phyloP scores from a whole-genome alignment of 148 eudicot genomes.

The Cornus florida region DNA sequence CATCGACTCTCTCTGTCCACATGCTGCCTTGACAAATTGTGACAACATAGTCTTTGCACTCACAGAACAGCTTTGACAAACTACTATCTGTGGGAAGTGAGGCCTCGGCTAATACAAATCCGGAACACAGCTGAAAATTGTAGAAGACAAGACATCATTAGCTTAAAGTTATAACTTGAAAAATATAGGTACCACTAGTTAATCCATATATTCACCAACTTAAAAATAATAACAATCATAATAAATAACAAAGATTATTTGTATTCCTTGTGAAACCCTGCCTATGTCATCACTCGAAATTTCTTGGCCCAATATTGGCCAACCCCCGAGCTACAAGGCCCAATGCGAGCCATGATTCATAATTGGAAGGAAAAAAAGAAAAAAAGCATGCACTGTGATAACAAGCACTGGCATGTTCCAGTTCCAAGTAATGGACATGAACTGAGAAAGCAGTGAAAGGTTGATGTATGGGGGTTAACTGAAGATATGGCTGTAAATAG shows the following conservation, averaged over 20 bases:
- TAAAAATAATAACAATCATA: neutral
- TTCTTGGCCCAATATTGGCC: no score
- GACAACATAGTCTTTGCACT: slow-evolving; percentile 80
- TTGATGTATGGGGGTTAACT: neutral
- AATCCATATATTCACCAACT: neutral
- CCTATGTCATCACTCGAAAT: neutral
- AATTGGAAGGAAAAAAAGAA: no score
- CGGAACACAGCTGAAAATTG: slow-evolving; percentile 72
- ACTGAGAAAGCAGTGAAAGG: no score
- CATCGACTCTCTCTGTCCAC: slow-evolving; percentile 74
- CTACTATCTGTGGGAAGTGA: slow-evolving; percentile 49
- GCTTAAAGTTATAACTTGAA: neutral
- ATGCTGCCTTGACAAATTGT: slow-evolving; percentile 59
- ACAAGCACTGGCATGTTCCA: no score
- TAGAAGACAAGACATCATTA: slow-evolving; percentile 9
- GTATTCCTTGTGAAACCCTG: neutral
- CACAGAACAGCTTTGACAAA: slow-evolving; percentile 62
- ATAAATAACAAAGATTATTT: neutral
- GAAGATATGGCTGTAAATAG: neutral
- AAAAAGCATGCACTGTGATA: no score
- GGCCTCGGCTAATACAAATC: slow-evolving; percentile 77
- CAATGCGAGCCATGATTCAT: no score
- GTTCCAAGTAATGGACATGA: no score
- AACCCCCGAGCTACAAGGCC: no score
- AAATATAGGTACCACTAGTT: no score